Percentiles rank a stretch among this genome's conserved stretches.
phyloP scores from a whole-genome alignment of 805 yeast species.

The Hyphopichia homilentoma region DNA sequence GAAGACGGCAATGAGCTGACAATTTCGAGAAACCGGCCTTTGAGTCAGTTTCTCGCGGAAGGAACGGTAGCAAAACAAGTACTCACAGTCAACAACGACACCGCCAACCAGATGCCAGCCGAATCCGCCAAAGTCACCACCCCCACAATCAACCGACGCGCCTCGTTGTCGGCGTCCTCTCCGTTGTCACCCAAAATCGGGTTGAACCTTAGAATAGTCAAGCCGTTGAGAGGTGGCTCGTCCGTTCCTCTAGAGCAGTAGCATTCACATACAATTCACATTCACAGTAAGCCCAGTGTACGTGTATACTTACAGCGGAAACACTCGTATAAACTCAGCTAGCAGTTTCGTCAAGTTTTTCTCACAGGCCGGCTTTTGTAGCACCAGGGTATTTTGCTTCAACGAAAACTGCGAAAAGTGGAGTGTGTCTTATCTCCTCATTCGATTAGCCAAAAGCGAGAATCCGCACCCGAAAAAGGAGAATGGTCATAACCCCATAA shows the following conservation, averaged over 20 bases:
- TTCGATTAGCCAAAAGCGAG: no score
- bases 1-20: background rate
- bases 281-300: no score
- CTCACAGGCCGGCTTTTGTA: no score
- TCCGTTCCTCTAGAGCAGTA: background rate
- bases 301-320: no score
- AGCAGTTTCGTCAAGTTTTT: no score
- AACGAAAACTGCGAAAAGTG: no score
- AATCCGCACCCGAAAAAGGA: no score
- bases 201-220: conserved; percentile 55
- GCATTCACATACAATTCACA: no score
- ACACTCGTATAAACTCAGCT: no score
- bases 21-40: background rate
- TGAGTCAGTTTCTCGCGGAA: background rate
- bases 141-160: background rate
- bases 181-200: conserved; percentile 39
- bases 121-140: conserved; percentile 1
- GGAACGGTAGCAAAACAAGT: conserved; percentile 1
- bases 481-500: no score
- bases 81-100: conserved; percentile 3
- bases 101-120: background rate
- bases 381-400: no score
- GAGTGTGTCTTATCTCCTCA: no score
- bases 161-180: conserved; percentile 3
- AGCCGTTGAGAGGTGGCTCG: conserved; percentile 57